Evolutionary conservation across 257 asterid genomes (phyloP), one percentile per base, ranked within the genome.

Genomic region (Ajuga chamaepitys): DNA sequence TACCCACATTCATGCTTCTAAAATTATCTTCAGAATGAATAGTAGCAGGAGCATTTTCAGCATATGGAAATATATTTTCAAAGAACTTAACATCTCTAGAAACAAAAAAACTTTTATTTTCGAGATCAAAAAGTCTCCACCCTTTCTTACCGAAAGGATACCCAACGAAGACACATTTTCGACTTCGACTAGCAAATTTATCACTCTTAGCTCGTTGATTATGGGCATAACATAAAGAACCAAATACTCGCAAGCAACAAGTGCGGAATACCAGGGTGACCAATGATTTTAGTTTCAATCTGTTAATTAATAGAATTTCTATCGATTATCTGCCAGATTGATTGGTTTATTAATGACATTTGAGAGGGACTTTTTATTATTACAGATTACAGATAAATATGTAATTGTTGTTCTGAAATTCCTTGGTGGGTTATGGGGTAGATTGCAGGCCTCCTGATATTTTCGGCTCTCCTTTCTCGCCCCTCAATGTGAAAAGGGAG

Each of bases 101-200:
- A 0, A 70, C 55, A 13, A 61, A 58, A 7, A 59, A 59, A 8
- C 4, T 22, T 1, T 37, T 16, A 1, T 2, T 12, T 5, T 69
- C 68, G 0, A 58, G 6, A 26, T 69, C 62, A 37, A 28, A 69
- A 10, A 69, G 7, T 7, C 26, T 7, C 57, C 64, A 60, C 3
- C 54, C 58, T 13, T 60, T 70, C 16, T 46, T 61, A 0, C 75
- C 69, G 25, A 48, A 59, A 0, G 58, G 47, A 40, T 70, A 61
- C 0, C 75, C 75, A 3, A 70, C 53, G 18, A 70, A 61, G 3
- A 70, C 28, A 28, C 64, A 70, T 11, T 46, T 32, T 13, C 25
- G 50, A 68, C 20, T 40, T 25, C 16, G 77, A 83, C 47, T 79
- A 79, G 42, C 12, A 14, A 44, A 44, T n/a, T 44, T 44, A n/a